Evolutionary conservation across 768 basidiomycete species (phyloP).

Genomic region (Pholiota molesta): DNA sequence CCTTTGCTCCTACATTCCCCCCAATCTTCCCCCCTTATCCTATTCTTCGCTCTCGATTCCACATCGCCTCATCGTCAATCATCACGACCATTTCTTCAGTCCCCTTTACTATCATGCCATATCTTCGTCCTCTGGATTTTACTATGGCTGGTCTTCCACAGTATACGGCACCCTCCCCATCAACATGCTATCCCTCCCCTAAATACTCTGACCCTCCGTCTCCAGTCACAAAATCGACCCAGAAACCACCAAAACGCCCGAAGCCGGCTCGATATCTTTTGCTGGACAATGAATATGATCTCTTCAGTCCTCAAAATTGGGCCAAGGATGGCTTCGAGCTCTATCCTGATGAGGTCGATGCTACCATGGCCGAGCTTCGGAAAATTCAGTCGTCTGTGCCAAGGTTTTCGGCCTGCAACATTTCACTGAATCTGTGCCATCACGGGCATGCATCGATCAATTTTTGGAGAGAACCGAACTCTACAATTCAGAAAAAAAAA

Average conservation of each 20-base stretch:
- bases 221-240: neutral
- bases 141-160: no score
- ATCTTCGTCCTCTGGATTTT: no score
- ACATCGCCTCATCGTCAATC: no score
- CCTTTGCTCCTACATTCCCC: no score
- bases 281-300: no score
- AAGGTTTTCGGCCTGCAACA: neutral
- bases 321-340: neutral
- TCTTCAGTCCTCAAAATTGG: neutral
- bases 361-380: neutral
- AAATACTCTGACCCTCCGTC: neutral
- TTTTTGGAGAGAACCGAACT: neutral
- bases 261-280: neutral
- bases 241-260: no score
- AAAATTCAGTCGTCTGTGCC: neutral
- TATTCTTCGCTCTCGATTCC: no score
- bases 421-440: neutral
- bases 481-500: neutral
- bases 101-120: no score
- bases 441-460: neutral
- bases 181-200: neutral
- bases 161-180: neutral
- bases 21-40: no score
- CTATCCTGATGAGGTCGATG: neutral
- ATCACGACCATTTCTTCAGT: no score